These are phyloP conservation scores for Phytophthora kernoviae DNA, from an alignment of 352 stramenopile species.

Conservation along the genomic window DNA sequence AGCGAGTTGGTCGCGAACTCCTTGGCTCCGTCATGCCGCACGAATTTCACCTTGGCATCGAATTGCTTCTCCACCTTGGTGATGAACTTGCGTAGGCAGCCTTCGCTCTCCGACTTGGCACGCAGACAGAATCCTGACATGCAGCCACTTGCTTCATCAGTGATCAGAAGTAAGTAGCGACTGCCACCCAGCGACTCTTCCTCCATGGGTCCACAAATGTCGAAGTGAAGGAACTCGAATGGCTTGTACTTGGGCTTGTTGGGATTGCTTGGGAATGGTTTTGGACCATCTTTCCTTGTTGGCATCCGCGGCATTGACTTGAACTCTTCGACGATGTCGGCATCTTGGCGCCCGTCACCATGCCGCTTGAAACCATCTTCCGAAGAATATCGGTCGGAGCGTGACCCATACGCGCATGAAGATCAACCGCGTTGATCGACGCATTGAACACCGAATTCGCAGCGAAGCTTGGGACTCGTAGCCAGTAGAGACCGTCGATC, in stretches of 20 bases:
- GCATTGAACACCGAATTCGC: neutral
- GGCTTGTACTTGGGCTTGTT: slow-evolving; percentile 13
- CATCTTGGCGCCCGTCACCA: slow-evolving; percentile 12
- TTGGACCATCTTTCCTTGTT: slow-evolving; percentile 32
- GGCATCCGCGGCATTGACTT: slow-evolving; percentile 9
- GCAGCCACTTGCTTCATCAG: slow-evolving; percentile 19
- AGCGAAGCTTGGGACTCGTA: neutral
- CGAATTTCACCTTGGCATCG: slow-evolving; percentile 10
- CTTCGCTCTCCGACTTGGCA: slow-evolving; percentile 21
- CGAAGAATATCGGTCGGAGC: too few species aligned
- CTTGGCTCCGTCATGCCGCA: slow-evolving; percentile 3
- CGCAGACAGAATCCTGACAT: slow-evolving; percentile 27
- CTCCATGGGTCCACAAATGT: too few species aligned
- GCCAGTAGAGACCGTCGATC: neutral
- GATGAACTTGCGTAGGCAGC: slow-evolving; percentile 1
- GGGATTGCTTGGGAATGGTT: slow-evolving; percentile 14
- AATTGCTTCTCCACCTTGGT: slow-evolving; percentile 7
- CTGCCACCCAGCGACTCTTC: slow-evolving; percentile 19
- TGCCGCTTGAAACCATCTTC: slow-evolving; percentile 15
- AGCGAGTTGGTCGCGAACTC: slow-evolving; percentile 14
- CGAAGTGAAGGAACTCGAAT: slow-evolving; percentile 24
- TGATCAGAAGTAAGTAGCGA: slow-evolving; percentile 18
- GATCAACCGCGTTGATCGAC: slow-evolving; percentile 2
- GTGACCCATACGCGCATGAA: slow-evolving; percentile 17
- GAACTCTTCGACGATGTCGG: slow-evolving; percentile 1